These are phyloP conservation scores for Asterella californica DNA, from an alignment of 225 moss, liverwort and hornwort genomes.

Conservation along the genomic window DNA sequence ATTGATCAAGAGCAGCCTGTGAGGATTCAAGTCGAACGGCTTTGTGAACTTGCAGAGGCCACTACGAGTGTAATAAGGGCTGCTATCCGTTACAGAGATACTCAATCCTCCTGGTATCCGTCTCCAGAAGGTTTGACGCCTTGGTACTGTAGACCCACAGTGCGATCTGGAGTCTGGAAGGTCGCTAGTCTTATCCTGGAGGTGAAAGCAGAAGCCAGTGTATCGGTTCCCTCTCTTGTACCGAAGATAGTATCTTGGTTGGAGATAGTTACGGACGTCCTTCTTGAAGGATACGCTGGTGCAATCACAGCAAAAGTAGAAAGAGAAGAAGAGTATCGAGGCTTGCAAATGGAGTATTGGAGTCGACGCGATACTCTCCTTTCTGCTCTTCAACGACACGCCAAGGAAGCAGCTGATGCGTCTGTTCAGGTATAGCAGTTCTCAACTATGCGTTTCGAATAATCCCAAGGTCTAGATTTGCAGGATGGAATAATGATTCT, in stretches of 20 bases:
- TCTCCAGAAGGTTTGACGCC: conserved; percentile 93
- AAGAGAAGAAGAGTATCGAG: conserved; percentile 94
- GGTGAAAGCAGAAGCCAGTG: conserved; percentile 80
- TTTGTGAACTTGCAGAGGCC: conserved; percentile 82
- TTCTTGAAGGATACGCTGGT: conserved; percentile 90
- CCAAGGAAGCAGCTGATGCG: conserved; percentile 49
- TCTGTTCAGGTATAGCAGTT: conserved; percentile 55
- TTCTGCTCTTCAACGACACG: conserved; percentile 70
- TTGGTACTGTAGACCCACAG: conserved; percentile 84
- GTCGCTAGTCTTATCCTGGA: conserved; percentile 76
- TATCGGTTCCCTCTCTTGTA: conserved; percentile 68
- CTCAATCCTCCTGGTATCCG: conserved; percentile 88
- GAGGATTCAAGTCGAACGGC: conserved; percentile 72
- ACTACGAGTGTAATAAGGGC: conserved; percentile 64
- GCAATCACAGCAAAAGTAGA: conserved; percentile 96
- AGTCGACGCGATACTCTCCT: conserved; percentile 78
- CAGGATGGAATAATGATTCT: no score
- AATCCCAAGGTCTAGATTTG: not conserved
- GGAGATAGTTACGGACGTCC: conserved; percentile 79
- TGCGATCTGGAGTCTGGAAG: conserved; percentile 94
- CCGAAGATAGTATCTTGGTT: conserved; percentile 69
- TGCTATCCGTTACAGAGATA: conserved; percentile 73
- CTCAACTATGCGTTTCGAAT: not conserved
- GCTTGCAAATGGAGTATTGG: conserved; percentile 99
- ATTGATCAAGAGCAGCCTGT: conserved; percentile 71